Conservation (phyloP, 192 early-diverging fungal genomes). For the Anaeromyces robustus region DNA sequence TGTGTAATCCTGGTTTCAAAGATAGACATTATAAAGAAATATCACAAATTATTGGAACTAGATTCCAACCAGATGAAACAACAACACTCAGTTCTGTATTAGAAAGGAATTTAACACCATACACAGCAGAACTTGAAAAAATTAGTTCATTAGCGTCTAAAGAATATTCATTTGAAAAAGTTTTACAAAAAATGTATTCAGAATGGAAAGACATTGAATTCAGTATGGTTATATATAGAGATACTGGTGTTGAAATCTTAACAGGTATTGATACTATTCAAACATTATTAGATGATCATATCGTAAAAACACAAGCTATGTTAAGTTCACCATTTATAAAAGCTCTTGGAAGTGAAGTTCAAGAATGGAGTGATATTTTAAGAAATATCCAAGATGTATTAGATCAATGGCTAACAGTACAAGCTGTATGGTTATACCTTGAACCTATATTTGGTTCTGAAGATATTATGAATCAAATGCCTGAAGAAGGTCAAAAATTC, state of each 20-base stretch:
- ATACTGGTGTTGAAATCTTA: constrained; percentile 43
- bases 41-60: constrained; percentile 34
- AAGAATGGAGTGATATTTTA: constrained; percentile 28
- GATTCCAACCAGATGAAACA: constrained; percentile 42
- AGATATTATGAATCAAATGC: constrained; percentile 52
- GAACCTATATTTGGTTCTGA: constrained; percentile 46
- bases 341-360: constrained; percentile 38
- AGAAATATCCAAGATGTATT: constrained; percentile 41
- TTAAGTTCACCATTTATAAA: constrained; percentile 43
- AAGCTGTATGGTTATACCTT: constrained; percentile 42
- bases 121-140: constrained; percentile 31
- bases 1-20: constrained; percentile 41
- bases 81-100: constrained; percentile 28
- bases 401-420: constrained; percentile 46
- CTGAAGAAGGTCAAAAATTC: constrained; percentile 38
- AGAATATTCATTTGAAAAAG: constrained; percentile 49
- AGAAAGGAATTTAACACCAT: constrained; percentile 29
- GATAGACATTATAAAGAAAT: constrained; percentile 45
- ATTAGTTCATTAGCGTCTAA: constrained; percentile 35
- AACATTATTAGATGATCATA: constrained; percentile 43
- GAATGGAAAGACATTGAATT: constrained; percentile 43
- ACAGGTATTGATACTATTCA: constrained; percentile 34
- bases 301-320: constrained; percentile 49
- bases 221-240: constrained; percentile 32
- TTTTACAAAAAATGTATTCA: constrained; percentile 41